Base-by-base conservation (phyloP, 2,329 filamentous ascomycete genomes). In the Epichloe aotearoae region DNA sequence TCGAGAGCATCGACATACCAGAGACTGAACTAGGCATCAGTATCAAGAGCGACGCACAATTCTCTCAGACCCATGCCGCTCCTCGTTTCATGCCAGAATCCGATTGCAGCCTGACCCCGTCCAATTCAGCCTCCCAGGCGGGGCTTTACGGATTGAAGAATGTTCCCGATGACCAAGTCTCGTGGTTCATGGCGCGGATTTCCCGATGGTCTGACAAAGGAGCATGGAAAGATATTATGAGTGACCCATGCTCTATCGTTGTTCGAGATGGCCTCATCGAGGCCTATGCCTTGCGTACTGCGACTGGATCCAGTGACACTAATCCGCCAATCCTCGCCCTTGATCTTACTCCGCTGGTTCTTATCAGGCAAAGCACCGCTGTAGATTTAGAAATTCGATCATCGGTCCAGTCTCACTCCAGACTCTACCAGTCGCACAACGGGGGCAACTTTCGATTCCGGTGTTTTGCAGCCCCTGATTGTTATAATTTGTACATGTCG, bases 351-450 rank as follows among this genome's bases (percentile, higher is more conserved):
- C 93, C 93, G 1, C 73, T 95, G 38, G 91, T 97, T 7, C 85
- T 90, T 57, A 82, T 97, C 54, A 82, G 91, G 55, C 85, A 91
- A 61, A 93, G 90, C 59, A 98, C 89, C 20, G 87, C 86, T 3
- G 79, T 98, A 34, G 93, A 98, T 64, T 87, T 98, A 50, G 93
- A 94, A 57, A 88, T 98, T 56, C 85, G 89, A 47, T 96, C 91
- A 6, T 88, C 88, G 1, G 85, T 90, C 26, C 85, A 86, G 42
- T 66, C 74, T 20, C 74, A 86, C 55, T 89, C 86, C 5, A 79
- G 80, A 58, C 76, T 95, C 51, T 77, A 74, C 53, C 77, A 70
- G 69, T 62, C 61, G 14, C 77, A 83, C 47, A 83, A 82, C 14
- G 75, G 75, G 34, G 74, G 71, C 59, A 93, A 94, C 63, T 87